These are phyloP conservation scores for Pythium coloratum DNA, from an alignment of 352 stramenopile genomes.

Conservation along the genomic window DNA sequence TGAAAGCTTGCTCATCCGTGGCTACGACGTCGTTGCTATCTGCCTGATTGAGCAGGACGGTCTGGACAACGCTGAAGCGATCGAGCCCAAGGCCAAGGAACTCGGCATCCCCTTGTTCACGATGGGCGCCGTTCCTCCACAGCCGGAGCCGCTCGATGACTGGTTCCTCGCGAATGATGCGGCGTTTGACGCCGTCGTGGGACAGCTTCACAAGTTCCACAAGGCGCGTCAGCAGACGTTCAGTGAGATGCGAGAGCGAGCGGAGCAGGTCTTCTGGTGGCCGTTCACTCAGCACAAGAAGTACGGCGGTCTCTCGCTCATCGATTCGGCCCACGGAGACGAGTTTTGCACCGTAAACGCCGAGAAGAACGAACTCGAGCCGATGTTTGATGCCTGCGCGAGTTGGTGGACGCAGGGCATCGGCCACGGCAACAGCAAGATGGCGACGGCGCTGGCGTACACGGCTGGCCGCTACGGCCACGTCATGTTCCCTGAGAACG, in stretches of 20 bases:
- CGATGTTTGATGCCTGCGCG: constrained; percentile 88
- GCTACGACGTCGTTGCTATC: constrained; percentile 89
- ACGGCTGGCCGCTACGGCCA: constrained; percentile 90
- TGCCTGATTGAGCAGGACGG: constrained; percentile 81
- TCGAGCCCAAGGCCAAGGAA: constrained; percentile 58
- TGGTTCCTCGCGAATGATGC: constrained; percentile 60
- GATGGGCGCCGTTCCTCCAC: constrained; percentile 67
- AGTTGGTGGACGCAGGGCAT: constrained; percentile 94
- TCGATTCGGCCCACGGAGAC: constrained; percentile 90
- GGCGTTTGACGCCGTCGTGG: constrained; percentile 55
- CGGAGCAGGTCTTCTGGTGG: constrained; percentile 90
- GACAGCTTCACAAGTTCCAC: constrained; percentile 57
- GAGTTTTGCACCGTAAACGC: constrained; percentile 69
- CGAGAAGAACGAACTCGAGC: constrained; percentile 52
- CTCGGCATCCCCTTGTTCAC: constrained; percentile 78
- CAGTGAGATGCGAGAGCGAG: constrained; percentile 52
- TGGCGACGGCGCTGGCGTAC: constrained; percentile 87
- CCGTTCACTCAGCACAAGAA: constrained; percentile 93
- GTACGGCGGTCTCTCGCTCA: constrained; percentile 73
- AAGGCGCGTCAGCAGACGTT: constrained; percentile 50
- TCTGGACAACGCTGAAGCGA: constrained; percentile 64
- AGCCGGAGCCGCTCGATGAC: constrained; percentile 66
- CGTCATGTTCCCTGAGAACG: constrained; percentile 92
- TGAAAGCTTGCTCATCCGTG: constrained; percentile 90
- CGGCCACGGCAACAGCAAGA: constrained; percentile 88